These are phyloP conservation scores for Chloroidium sp. DNA, from an alignment of 163 green algal species.

Conservation along the genomic window DNA sequence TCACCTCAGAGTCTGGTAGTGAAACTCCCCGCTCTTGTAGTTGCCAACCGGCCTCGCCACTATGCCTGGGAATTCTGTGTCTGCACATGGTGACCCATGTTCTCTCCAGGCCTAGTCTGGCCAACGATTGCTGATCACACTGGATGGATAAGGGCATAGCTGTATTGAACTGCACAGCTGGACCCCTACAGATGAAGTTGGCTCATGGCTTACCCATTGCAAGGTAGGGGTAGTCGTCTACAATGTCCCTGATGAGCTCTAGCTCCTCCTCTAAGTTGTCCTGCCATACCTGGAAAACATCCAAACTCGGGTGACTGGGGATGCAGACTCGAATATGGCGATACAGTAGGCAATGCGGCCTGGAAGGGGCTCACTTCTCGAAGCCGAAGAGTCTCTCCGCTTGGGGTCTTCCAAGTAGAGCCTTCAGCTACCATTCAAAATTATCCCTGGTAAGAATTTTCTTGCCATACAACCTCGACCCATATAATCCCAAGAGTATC, in stretches of 20 bases:
- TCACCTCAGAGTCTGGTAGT: conserved; percentile 88
- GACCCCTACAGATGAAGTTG: too few relatives aligned
- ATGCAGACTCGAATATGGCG: neutral
- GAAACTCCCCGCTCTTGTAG: conserved; percentile 92
- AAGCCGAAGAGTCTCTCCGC: conserved; percentile 35
- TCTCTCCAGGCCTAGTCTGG: too few relatives aligned
- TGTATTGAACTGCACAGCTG: too few relatives aligned
- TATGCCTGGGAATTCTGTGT: conserved; percentile 98
- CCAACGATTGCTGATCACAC: too few relatives aligned
- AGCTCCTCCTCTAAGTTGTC: conserved; percentile 96
- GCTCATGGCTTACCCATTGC: conserved; percentile 68
- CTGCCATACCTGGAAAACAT: conserved; percentile 75
- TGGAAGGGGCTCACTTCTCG: conserved; percentile 32
- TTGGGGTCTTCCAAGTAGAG: conserved; percentile 35
- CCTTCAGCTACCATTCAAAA: conserved; percentile 16
- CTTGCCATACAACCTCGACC: too few relatives aligned
- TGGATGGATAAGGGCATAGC: too few relatives aligned
- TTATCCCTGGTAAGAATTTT: too few relatives aligned
- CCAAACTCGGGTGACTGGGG: conserved; percentile 38
- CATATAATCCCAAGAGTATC: too few relatives aligned
- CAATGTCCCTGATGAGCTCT: conserved; percentile 74
- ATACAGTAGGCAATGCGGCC: neutral
- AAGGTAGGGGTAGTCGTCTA: conserved; percentile 89
- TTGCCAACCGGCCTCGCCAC: conserved; percentile 85
- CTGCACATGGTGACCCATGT: neutral